Evolutionary conservation across 768 basidiomycete genomes (phyloP), one percentile per base, ranked within the genome.

Genomic region (Hericium alpestre): DNA sequence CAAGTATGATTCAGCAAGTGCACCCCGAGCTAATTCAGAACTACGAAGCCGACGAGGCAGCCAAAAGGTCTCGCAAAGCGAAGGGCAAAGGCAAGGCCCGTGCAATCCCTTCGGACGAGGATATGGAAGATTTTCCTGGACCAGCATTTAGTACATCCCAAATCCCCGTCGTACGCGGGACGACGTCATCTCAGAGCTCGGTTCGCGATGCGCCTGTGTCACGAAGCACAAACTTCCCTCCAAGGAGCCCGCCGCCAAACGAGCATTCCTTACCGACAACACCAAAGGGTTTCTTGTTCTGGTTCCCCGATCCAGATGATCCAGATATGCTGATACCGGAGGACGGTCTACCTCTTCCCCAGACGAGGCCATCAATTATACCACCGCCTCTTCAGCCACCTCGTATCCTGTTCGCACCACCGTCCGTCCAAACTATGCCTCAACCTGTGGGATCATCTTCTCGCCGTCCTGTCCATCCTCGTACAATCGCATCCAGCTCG

Each of bases 1-100:
- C 86, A 27, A 83, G 77, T 53, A 84, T 94, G 76, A 78, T 93
- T 11, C 70, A 73, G n/a, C 70, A 82, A 39, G 89, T 80, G 3
- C 86, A 83, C 58, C 87, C 89, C 11, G 69, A 69, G 3, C 65
- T 93, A 22, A 83, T 85, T 6, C 70, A 77, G 48, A 76, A 77
- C 16, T 93, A 76, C 60, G 81, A 87, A 58, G 77, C 74, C 15
- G 62, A 64, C 12, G 70, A 76, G 61, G 72, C 72, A 57, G 69
- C 66, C 57, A 89, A 83, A 62, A 53, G 38, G 38, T n/a, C 52
- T 18, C n/a, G 43, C 10, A 53, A 53, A 23, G 27, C 12, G 5
- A 53, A 53, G 23, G 52, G 52, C 10, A 53, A 53, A 37, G 18
- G 38, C 7, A 53, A n/a, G 18, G 52, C 32, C 10, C 25, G 20